phyloP scores from a whole-genome alignment of 257 asterid genomes.

The Nicotiana tomentosiformis region DNA sequence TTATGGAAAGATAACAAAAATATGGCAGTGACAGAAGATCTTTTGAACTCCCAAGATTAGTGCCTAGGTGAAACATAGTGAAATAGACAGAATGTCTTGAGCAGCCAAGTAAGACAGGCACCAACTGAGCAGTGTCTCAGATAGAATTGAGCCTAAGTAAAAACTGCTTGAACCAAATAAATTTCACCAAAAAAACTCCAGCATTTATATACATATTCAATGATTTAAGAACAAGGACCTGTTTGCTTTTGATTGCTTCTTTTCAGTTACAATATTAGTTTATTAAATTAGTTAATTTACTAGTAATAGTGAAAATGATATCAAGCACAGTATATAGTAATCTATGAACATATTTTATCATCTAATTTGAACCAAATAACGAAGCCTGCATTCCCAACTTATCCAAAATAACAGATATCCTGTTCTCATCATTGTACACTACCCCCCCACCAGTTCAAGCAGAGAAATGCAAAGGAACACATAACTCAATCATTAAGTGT shows the following conservation, averaged over 20 bases:
- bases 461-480: background rate
- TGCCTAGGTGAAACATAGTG: background rate
- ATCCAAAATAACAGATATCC: background rate
- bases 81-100: background rate
- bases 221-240: background rate
- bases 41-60: background rate
- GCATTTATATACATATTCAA: background rate
- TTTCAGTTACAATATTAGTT: background rate
- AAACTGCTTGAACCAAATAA: background rate
- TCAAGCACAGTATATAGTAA: background rate
- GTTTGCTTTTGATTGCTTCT: background rate
- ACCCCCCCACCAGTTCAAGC: background rate
- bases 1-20: background rate
- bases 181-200: background rate
- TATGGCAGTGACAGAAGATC: background rate
- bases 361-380: background rate
- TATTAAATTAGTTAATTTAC: background rate
- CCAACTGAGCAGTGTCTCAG: too few relatives aligned
- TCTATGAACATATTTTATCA: background rate
- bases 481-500: background rate
- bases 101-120: too few relatives aligned
- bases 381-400: slow-evolving; percentile 4
- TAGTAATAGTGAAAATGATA: background rate
- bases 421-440: background rate
- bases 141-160: too few relatives aligned